Evolutionary conservation across 208 protist species (phyloP).

Genomic region (Angomonas deanei): DNA sequence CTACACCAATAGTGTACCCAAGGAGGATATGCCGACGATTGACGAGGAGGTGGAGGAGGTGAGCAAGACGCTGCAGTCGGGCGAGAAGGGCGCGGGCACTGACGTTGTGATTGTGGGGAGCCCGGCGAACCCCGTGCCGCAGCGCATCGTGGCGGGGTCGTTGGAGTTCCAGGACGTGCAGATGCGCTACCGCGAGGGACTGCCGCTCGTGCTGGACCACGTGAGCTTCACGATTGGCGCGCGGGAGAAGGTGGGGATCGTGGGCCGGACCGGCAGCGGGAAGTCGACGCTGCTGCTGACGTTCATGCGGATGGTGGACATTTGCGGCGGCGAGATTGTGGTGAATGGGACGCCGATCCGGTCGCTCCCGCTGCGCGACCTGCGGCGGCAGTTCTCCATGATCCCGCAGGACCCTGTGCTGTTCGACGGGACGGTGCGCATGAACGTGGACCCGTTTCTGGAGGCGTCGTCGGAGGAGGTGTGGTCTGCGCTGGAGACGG

Average conservation of each 20-base stretch:
- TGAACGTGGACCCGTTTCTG: slow-evolving; percentile 75
- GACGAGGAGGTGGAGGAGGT: slow-evolving; percentile 18
- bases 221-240: slow-evolving; percentile 45
- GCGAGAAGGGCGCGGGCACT: not conserved
- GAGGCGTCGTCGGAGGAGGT: slow-evolving; percentile 31
- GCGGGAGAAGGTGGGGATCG: slow-evolving; percentile 57
- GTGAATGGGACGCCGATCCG: slow-evolving; percentile 7
- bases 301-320: slow-evolving; percentile 80
- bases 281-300: slow-evolving; percentile 83
- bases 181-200: slow-evolving; percentile 57
- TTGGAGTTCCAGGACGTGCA: slow-evolving; percentile 58
- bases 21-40: slow-evolving; percentile 45
- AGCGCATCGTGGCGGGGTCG: not conserved
- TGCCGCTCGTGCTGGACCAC: slow-evolving; percentile 59
- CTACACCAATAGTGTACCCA: slow-evolving; percentile 66
- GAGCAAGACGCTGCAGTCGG: not conserved
- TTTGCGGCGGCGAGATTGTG: slow-evolving; percentile 53
- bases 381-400: slow-evolving; percentile 36
- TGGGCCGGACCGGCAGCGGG: slow-evolving; percentile 78
- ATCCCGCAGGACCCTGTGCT: slow-evolving; percentile 98
- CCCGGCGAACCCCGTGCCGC: not conserved
- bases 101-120: not conserved
- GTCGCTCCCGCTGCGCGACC: slow-evolving; percentile 9
- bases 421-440: slow-evolving; percentile 91
- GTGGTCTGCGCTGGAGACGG: slow-evolving; percentile 34